phyloP scores from a whole-genome alignment of 208 protist species.

The Hexamita inflata region DNA sequence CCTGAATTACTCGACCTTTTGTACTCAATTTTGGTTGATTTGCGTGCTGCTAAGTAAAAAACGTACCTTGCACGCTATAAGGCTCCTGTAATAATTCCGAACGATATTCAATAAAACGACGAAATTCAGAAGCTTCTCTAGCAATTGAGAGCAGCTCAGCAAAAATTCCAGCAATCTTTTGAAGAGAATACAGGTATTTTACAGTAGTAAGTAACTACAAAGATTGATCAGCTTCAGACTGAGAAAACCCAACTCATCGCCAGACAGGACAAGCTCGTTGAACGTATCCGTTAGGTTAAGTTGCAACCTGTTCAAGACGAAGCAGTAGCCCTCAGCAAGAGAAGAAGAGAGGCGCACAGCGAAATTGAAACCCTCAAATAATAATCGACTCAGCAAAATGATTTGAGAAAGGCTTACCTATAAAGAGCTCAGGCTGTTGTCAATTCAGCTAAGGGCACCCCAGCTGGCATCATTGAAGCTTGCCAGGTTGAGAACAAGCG shows the following conservation, averaged over 20 bases:
- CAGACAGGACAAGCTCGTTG: constrained; percentile 4
- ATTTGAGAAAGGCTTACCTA: background rate
- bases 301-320: background rate
- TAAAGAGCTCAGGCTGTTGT: constrained; percentile 3
- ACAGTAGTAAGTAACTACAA: background rate
- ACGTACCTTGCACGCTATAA: background rate
- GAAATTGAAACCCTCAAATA: background rate
- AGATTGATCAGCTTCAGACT: background rate
- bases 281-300: background rate
- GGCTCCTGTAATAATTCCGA: background rate
- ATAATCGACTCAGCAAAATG: background rate
- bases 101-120: background rate
- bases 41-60: background rate
- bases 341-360: background rate
- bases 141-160: constrained; percentile 6
- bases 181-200: constrained; percentile 2
- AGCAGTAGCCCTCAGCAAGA: background rate
- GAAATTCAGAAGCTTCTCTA: background rate
- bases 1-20: background rate
- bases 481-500: background rate
- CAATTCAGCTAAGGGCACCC: constrained; percentile 20
- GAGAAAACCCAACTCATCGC: background rate
- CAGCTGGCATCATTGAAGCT: constrained; percentile 4
- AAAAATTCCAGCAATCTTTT: background rate
- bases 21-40: background rate